Percentiles rank a stretch among this genome's conserved stretches.
Conservation (phyloP, 2,329 filamentous ascomycete genomes). For the Cryphonectria carpinicola region DNA sequence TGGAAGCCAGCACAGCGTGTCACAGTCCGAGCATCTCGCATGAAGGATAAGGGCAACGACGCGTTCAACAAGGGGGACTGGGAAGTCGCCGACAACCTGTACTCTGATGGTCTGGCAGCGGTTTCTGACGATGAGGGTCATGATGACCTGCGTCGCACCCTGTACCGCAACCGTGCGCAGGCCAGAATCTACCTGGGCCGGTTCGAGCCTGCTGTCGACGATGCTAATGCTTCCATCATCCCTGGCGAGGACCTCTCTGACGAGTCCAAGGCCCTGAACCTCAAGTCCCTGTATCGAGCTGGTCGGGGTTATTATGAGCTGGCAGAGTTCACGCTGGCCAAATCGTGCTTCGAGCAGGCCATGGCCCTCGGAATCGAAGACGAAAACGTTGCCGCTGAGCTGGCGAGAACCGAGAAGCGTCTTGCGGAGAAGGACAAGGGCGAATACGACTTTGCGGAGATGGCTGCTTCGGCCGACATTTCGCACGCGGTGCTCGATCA, state of each 20-base stretch:
- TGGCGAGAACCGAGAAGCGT: background rate
- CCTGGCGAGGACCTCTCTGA: background rate
- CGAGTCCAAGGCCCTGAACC: background rate
- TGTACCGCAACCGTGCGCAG: conserved; percentile 10
- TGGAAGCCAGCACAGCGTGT: background rate
- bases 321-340: background rate
- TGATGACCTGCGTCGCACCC: conserved; percentile 5
- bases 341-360: background rate
- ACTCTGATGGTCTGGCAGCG: conserved; percentile 17
- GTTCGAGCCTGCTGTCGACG: conserved; percentile 6
- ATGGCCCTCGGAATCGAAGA: background rate
- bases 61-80: conserved; percentile 4
- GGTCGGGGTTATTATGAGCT: conserved; percentile 9
- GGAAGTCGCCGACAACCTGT: conserved; percentile 3
- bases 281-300: background rate
- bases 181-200: conserved; percentile 3
- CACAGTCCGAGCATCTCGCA: background rate
- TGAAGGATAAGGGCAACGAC: conserved; percentile 25
- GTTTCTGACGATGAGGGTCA: background rate
- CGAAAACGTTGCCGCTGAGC: background rate
- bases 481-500: conserved; percentile 36
- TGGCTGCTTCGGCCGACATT: conserved; percentile 32
- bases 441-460: conserved; percentile 37
- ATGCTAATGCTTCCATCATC: conserved; percentile 3
- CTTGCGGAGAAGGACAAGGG: conserved; percentile 35